A percentile compares a stretch with the other conserved stretches of the same genome.
phyloP scores from a whole-genome alignment of 768 basidiomycete genomes.

The Trametes sanguinea region DNA sequence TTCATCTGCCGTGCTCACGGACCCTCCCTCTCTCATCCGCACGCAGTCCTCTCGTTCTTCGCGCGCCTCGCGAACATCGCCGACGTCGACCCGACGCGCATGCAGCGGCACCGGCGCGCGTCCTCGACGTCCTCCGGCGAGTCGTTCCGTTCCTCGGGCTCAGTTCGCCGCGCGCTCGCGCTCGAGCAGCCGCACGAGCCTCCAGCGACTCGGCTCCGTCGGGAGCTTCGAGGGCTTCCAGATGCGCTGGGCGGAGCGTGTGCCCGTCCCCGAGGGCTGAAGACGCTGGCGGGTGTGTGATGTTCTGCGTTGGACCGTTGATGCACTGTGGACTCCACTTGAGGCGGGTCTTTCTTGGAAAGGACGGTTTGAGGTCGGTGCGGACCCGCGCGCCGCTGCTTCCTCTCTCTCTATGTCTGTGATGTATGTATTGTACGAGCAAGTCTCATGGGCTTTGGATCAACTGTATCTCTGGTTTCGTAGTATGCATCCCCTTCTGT shows the following conservation, averaged over 20 bases:
- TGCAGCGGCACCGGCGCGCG: conserved; percentile 78
- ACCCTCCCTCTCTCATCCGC: background rate
- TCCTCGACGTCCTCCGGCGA: conserved; percentile 58
- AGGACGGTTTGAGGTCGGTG: too few species aligned
- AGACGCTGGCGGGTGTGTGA: background rate
- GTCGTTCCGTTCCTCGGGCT: conserved; percentile 41
- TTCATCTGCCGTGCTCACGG: background rate
- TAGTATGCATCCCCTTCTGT: background rate
- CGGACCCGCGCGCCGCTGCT: too few species aligned
- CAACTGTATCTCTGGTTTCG: background rate
- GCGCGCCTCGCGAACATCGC: conserved; percentile 73
- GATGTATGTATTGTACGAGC: background rate
- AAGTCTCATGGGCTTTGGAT: background rate
- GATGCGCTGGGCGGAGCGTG: conserved; percentile 19
- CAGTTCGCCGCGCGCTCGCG: conserved; percentile 45
- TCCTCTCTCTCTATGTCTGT: too few species aligned
- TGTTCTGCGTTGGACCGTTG: too few species aligned
- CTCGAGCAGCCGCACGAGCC: conserved; percentile 45
- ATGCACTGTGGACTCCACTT: too few species aligned
- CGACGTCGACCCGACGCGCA: conserved; percentile 73
- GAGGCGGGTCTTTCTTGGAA: too few species aligned
- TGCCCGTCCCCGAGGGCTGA: conserved; percentile 12
- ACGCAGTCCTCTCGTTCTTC: conserved; percentile 73
- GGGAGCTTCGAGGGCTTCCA: conserved; percentile 21
- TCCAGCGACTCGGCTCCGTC: conserved; percentile 27